Evolutionary conservation across 768 basidiomycete species (phyloP).

Genomic region (Suillus subaureus): DNA sequence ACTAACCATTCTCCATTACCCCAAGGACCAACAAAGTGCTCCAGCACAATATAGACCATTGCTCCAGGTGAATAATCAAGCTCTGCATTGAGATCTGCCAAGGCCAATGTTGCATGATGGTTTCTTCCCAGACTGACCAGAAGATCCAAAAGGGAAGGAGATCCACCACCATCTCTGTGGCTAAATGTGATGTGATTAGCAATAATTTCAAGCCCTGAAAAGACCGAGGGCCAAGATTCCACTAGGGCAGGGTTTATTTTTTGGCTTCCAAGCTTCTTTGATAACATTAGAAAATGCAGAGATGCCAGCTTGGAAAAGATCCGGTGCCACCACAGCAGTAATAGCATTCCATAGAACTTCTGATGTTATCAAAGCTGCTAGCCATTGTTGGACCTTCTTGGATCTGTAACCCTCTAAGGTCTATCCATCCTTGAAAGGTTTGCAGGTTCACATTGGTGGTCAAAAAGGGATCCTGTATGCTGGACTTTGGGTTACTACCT

Average conservation of each 20-base stretch:
- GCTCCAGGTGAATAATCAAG: slow-evolving; percentile 15
- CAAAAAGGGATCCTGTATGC: no score
- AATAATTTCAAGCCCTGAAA: slow-evolving; percentile 6
- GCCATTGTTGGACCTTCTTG: background rate
- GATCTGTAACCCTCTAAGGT: background rate
- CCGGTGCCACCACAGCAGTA: background rate
- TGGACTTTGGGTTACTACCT: no score
- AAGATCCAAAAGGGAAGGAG: background rate
- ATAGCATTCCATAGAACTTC: background rate
- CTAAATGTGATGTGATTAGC: background rate
- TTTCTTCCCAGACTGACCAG: background rate
- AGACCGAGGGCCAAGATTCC: slow-evolving; percentile 7
- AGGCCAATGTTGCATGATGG: background rate
- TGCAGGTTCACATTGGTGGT: no score
- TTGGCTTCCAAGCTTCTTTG: background rate
- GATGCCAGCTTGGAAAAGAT: background rate
- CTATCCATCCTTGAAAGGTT: no score
- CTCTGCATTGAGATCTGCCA: background rate
- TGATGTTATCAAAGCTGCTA: background rate
- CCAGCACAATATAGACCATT: slow-evolving; percentile 19
- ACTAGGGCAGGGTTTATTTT: background rate
- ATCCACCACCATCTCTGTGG: slow-evolving; percentile 1
- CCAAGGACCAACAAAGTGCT: background rate
- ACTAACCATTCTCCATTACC: background rate
- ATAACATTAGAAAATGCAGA: background rate